Evolutionary conservation across 2,329 filamentous ascomycete genomes (phyloP).

Genomic region (Pseudomassariella vexata): DNA sequence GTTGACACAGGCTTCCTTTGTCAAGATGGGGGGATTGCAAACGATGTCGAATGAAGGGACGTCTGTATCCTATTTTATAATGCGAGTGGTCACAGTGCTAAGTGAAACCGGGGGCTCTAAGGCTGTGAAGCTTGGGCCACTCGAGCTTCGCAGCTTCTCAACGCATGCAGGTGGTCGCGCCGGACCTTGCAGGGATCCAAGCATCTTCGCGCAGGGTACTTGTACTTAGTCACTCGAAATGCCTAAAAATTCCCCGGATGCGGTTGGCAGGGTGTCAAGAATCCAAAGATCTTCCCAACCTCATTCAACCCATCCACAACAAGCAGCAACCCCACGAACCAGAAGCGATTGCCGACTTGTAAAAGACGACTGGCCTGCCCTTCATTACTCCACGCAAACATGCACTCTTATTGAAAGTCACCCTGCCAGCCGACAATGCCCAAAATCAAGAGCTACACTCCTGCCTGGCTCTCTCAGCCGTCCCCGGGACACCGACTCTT

Average conservation of each 20-base stretch:
- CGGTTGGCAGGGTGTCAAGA: constrained; percentile 3
- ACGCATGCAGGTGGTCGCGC: too few species aligned
- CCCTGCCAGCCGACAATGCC: constrained; percentile 55
- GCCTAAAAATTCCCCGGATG: constrained; percentile 1
- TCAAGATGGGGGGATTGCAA: too few species aligned
- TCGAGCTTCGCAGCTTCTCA: too few species aligned
- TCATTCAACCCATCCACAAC: not conserved
- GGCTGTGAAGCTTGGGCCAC: too few species aligned
- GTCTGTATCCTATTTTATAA: too few species aligned
- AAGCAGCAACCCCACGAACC: not conserved
- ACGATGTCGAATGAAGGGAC: too few species aligned
- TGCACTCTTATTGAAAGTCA: constrained; percentile 16
- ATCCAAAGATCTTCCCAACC: not conserved
- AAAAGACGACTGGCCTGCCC: not conserved
- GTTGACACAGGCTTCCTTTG: constrained; percentile 8
- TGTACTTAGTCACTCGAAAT: too few species aligned
- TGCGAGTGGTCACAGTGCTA: too few species aligned
- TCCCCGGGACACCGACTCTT: constrained; percentile 78
- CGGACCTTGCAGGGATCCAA: too few species aligned
- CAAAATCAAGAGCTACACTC: constrained; percentile 78
- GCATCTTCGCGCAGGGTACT: too few species aligned
- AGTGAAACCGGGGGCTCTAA: too few species aligned
- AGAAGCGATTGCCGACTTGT: not conserved
- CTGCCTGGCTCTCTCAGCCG: constrained; percentile 76
- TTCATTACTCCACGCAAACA: constrained; percentile 13